Conservation (phyloP, 129 eudicot genomes). For the Artemisia tridentata region DNA sequence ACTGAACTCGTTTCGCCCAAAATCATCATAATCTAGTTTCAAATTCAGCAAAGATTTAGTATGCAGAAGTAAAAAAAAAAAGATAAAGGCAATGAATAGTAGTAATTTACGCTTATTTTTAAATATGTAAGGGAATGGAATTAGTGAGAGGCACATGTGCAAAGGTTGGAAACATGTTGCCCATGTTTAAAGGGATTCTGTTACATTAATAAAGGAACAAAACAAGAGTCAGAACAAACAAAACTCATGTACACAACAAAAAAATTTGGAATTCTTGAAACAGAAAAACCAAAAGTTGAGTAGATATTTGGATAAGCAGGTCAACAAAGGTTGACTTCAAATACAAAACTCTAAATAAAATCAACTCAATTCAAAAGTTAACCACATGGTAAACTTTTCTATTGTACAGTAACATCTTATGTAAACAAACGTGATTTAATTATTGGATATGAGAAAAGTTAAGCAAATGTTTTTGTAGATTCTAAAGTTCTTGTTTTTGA, state of each 20-base stretch:
- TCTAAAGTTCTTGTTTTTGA: too few relatives aligned
- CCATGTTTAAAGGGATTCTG: conserved; percentile 25
- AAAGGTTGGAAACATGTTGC: conserved; percentile 30
- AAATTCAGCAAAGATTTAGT: not conserved
- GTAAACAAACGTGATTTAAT: too few relatives aligned
- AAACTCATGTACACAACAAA: conserved; percentile 2
- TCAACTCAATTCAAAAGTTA: not conserved
- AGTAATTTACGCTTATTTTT: conserved; percentile 18
- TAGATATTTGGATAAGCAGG: conserved; percentile 3
- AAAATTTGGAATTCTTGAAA: conserved; percentile 9
- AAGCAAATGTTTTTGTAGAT: too few relatives aligned
- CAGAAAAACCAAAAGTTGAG: conserved; percentile 17
- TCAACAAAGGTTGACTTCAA: not conserved
- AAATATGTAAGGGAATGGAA: conserved; percentile 22
- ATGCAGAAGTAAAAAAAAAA: not conserved
- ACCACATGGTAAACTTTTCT: not conserved
- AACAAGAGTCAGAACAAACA: conserved; percentile 15
- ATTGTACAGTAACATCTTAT: too few relatives aligned
- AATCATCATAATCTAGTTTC: conserved; percentile 61
- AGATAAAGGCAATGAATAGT: conserved; percentile 7
- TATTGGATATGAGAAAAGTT: too few relatives aligned
- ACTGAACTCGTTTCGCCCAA: conserved; percentile 63
- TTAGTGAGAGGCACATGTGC: conserved; percentile 26
- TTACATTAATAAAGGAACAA: conserved; percentile 4
- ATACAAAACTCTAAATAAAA: not conserved